Evolutionary conservation across 2,329 filamentous ascomycete species (phyloP), one percentile per base, ranked within the genome.

Genomic region (Botrytis elliptica): DNA sequence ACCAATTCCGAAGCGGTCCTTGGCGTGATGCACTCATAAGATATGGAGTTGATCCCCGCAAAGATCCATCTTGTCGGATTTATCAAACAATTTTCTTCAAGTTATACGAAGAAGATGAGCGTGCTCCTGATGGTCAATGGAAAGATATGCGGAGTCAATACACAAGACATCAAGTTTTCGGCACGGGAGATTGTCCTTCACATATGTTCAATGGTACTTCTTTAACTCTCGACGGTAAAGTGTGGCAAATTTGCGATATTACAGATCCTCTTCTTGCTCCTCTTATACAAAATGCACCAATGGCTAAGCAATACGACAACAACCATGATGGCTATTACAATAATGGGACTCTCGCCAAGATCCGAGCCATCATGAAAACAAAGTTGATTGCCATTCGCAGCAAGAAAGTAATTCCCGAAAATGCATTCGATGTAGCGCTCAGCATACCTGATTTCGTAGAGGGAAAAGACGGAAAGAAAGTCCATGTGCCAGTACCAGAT

Each of bases 171-270:
- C 68, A 75, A 66, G 33, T 84, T 74, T 59, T 67, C 69, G 25
- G 77, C 72, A 73, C 63, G 59, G 36, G 68, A 42, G 25, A 75
- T 46, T 55, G 74, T 33, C 81, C 84, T 44, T 91, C 86, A 71
- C 95, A 98, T 82, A 85, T 95, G 1, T 98, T 98, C 82, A 93
- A 97, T 75, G 95, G 95, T 65, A 86, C 90, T 74, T 88, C 87
- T 3, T 89, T 95, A 72, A 89, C 89, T 25, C 88, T 89, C 1
- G 94, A 97, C 79, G 94, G 94, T 57, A 96, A 96, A 79, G 91
- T 96, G 68, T 99, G 94, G 92, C 96, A 98, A 85, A 88, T 97
- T 40, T 97, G 94, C 83, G 96, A 99, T 81, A 91, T 98, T 72
- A 92, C 89, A 0, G 95, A 98, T 79, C 93, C 94, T 0, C 80